Evolutionary conservation across 208 protist genomes (phyloP).

Genomic region (Blastocrithidia nonstop): DNA sequence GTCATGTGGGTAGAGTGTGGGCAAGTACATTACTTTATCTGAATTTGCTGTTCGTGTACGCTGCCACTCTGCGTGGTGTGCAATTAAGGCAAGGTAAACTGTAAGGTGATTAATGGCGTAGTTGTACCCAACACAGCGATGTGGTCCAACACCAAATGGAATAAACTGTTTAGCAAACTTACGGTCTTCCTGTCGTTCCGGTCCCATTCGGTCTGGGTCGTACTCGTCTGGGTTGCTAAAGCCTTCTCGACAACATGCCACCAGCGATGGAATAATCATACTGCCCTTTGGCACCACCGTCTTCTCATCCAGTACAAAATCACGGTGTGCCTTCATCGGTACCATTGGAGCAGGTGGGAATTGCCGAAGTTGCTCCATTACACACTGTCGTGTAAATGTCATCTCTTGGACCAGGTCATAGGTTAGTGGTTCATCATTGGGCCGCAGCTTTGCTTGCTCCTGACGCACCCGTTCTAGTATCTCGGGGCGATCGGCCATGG

Average conservation of each 20-base stretch:
- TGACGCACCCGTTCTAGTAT: constrained; percentile 74
- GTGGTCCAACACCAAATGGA: constrained; percentile 82
- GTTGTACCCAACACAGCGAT: constrained; percentile 88
- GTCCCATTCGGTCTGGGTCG: constrained; percentile 87
- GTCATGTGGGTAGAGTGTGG: constrained; percentile 86
- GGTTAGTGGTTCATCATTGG: constrained; percentile 56
- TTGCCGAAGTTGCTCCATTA: constrained; percentile 66
- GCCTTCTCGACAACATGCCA: constrained; percentile 72
- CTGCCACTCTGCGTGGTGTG: constrained; percentile 56
- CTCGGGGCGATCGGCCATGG: constrained; percentile 80
- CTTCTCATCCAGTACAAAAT: constrained; percentile 70
- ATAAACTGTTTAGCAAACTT: constrained; percentile 86
- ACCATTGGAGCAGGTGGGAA: constrained; percentile 73
- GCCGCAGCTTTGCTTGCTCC: constrained; percentile 72
- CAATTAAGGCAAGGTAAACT: constrained; percentile 66
- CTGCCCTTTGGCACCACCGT: constrained; percentile 77
- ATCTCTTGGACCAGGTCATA: constrained; percentile 81
- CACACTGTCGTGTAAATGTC: constrained; percentile 78
- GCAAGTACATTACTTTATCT: constrained; percentile 84
- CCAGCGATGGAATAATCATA: constrained; percentile 85
- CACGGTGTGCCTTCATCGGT: constrained; percentile 62
- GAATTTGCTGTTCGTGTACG: constrained; percentile 68
- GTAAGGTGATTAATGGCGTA: constrained; percentile 90
- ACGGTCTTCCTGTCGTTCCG: constrained; percentile 76
- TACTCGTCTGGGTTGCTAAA: constrained; percentile 85